Evolutionary conservation across 2,329 filamentous ascomycete genomes (phyloP), one percentile per base, ranked within the genome.

Genomic region (Tetracladium maxilliforme): DNA sequence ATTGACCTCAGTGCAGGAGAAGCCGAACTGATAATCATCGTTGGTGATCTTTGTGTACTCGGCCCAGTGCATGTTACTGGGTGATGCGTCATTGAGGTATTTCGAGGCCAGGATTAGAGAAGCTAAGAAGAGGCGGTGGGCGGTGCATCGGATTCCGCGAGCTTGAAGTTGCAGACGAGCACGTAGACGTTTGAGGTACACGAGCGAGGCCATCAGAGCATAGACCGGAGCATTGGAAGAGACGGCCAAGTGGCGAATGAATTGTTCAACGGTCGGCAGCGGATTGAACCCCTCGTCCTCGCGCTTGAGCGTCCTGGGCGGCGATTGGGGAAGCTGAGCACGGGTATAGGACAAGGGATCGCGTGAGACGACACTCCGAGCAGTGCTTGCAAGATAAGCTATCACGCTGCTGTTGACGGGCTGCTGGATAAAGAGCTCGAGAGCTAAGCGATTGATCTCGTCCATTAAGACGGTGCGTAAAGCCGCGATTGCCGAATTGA

Each of bases 11-110:
- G 82, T 90, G 38, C 86, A 67, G 42, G 75, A 87, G 64, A 98
- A 95, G 40, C 84, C 81, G 44, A 95, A 98, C 44, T 63, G 70
- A 45, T 58, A 64, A 33, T 41, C 47, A 7, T 62, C 57, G 8
- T 73, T 71, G 49, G 63, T 77, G 39, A 93, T 75, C 42, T 75
- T 59, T 31, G 79, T 92, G 63, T 95, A 98, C 43, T 74, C 77
- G 36, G 90, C 86, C 90, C 90, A 98, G 65, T 98, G 90, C 73
- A 94, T 95, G 70, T 98, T 98, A 73, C 95, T 95, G 34, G 90
- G 90, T 9, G 84, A 94, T 33, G 84, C 93, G 63, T 95, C 90
- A 52, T 98, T 95, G 40, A 95, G 69, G 52, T 94, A 94, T 73
- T 98, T 98, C 41, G 90, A 87, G 2, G 90, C 74, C 22, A 77